Percentiles rank a stretch among this genome's conserved stretches.
These are phyloP conservation scores for Talaromyces islandicus DNA, from an alignment of 2,329 filamentous ascomycete species.

Conservation along the genomic window DNA sequence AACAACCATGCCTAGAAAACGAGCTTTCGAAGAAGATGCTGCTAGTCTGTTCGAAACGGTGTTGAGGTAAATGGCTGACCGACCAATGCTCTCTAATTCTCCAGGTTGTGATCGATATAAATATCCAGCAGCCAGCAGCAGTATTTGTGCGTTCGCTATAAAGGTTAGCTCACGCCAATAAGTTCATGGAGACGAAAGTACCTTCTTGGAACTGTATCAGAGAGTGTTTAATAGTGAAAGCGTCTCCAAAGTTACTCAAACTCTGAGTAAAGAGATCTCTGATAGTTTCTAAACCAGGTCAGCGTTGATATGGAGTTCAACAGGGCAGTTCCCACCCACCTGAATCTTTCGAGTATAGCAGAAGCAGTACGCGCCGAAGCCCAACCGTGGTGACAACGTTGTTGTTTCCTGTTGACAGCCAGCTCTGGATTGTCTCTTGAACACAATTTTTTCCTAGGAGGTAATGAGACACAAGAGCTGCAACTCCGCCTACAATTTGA, in stretches of 20 bases:
- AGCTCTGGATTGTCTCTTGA: constrained; percentile 54
- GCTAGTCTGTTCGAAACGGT: constrained; percentile 80
- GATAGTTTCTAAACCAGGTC: constrained; percentile 50
- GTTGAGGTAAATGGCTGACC: constrained; percentile 67
- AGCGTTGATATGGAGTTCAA: constrained; percentile 53
- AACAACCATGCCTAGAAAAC: constrained; percentile 82
- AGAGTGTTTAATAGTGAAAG: constrained; percentile 78
- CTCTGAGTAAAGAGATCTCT: constrained; percentile 57
- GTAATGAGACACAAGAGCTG: constrained; percentile 51
- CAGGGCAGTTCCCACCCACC: constrained; percentile 25
- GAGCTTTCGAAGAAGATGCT: constrained; percentile 65
- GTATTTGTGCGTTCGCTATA: constrained; percentile 68
- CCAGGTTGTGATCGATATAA: constrained; percentile 61
- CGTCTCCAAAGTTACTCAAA: constrained; percentile 72
- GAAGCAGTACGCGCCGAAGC: constrained; percentile 61
- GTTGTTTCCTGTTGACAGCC: constrained; percentile 60
- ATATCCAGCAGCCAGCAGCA: constrained; percentile 73
- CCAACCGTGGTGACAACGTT: constrained; percentile 60
- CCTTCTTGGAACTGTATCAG: constrained; percentile 86
- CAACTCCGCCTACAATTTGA: constrained; percentile 50
- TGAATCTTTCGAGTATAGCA: constrained; percentile 49
- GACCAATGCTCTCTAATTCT: constrained; percentile 62
- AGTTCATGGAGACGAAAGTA: constrained; percentile 28
- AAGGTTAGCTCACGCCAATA: constrained; percentile 17
- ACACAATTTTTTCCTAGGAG: constrained; percentile 44